phyloP scores from a whole-genome alignment of 2,329 filamentous ascomycete species.

The Colletotrichum chlorophyti region DNA sequence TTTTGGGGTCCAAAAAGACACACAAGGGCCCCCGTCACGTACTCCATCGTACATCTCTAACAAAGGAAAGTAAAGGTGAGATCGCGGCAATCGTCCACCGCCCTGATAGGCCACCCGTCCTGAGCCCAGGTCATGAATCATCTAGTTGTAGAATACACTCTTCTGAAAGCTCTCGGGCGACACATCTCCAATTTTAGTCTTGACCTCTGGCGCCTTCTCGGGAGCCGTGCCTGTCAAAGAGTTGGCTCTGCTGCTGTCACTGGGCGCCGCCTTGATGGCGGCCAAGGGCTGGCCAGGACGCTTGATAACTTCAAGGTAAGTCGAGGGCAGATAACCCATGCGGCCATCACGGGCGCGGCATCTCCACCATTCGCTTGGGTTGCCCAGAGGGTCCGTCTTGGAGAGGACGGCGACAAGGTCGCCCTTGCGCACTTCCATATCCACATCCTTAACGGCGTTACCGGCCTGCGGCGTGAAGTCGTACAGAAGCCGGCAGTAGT shows the following conservation, averaged over 20 bases:
- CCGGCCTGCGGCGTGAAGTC: conserved; percentile 87
- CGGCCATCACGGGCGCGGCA: conserved; percentile 89
- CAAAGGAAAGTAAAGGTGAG: conserved; percentile 29
- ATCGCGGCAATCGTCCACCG: background rate
- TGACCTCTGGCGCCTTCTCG: conserved; percentile 35
- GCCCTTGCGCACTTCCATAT: conserved; percentile 91
- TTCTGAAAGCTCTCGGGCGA: conserved; percentile 63
- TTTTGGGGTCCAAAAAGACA: conserved; percentile 19
- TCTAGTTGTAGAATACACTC: conserved; percentile 63
- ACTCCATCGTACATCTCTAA: conserved; percentile 16
- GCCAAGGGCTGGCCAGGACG: conserved; percentile 58
- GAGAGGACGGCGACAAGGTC: conserved; percentile 93
- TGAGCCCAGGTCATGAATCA: background rate
- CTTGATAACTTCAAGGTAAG: conserved; percentile 81
- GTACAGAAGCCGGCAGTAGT: conserved; percentile 94
- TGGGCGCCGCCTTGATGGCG: conserved; percentile 57
- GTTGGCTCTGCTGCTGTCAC: conserved; percentile 55
- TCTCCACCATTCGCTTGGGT: conserved; percentile 95
- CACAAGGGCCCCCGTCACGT: background rate
- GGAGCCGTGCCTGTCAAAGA: conserved; percentile 55
- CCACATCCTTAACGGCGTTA: conserved; percentile 71
- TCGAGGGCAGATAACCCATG: conserved; percentile 89
- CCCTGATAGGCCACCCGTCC: background rate
- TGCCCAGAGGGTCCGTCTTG: conserved; percentile 91
- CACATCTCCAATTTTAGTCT: conserved; percentile 58